Evolutionary conservation across 352 stramenopile species (phyloP), one percentile per base, ranked within the genome.

Genomic region (Saprolegnia diclina): DNA sequence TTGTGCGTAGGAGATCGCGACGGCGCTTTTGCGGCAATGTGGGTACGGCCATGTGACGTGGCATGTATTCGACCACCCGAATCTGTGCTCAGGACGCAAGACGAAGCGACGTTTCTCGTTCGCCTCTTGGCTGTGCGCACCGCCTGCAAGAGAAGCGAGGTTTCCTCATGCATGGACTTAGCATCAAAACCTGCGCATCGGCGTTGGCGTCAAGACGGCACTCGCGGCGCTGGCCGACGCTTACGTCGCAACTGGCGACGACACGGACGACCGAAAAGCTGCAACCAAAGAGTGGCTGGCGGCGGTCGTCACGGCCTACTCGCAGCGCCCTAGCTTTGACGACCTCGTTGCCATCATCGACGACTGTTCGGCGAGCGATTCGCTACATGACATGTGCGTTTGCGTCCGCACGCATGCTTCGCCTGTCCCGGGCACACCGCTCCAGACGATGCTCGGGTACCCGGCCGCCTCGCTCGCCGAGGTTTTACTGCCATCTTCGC

Each of bases 171-270:
- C 46, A 61, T 65, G 5, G 44, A 40, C 32, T 13, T 67, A 94
- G 85, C 85, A 94, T 73, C 85, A 94, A 76, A 91, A 85, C 52
- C 72, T 94, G 18, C 82, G 85, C 44, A 90, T 94, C 67, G 82
- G 79, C 37, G 87, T 92, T 79, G 85, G 83, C 16, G 82, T 89
- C 56, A 94, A 94, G 56, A 91, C 83, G 0, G 88, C 91, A 46
- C 76, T 94, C 16, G 73, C 77, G 13, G 81, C 83, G 9, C 73
- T 94, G 14, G 85, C 83, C 10, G 70, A 79, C 19, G 81, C 82
- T 0, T 82, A 71, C 48, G 35, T 72, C 19, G 29, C 29, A 5
- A 35, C 5, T 35, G 64, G 75, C 0, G 48, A 9, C 35, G 32
- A 55, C 0, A n/a, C 32, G 63, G 29, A 35, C 29, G 29, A 35